Percentiles rank a stretch among this genome's conserved stretches.
phyloP scores from a whole-genome alignment of 441 rosid genomes.

The Populus hybrid region DNA sequence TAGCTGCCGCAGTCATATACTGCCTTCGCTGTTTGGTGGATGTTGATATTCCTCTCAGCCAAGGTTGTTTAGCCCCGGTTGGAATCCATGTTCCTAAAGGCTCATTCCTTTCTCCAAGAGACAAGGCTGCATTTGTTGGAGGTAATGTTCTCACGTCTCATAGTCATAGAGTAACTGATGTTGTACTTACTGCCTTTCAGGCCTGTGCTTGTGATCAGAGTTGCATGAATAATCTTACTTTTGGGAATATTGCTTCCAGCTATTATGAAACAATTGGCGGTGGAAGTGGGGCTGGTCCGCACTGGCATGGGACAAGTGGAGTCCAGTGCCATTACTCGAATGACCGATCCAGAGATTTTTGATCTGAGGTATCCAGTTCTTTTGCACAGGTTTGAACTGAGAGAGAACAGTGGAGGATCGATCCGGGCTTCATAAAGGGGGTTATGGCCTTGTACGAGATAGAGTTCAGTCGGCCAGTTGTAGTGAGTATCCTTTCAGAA shows the following conservation, averaged over 20 bases:
- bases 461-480: conserved; percentile 71
- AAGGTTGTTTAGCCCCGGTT: conserved; percentile 91
- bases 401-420: conserved; percentile 88
- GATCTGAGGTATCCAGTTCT: conserved; percentile 91
- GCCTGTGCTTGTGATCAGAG: conserved; percentile 97
- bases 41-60: conserved; percentile 89
- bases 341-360: conserved; percentile 97
- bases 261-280: no score
- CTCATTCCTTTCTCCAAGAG: conserved; percentile 89
- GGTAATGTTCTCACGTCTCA: conserved; percentile 94
- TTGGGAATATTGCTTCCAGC: no score
- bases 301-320: conserved; percentile 70
- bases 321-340: conserved; percentile 91
- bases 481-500: conserved; percentile 88
- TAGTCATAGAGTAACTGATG: conserved; percentile 87
- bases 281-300: no score
- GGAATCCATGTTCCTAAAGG: conserved; percentile 66
- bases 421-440: conserved; percentile 62
- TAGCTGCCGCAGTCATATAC: conserved; percentile 90
- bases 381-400: conserved; percentile 68
- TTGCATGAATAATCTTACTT: conserved; percentile 57
- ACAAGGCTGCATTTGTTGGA: conserved; percentile 92
- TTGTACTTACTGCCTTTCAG: conserved; percentile 74
- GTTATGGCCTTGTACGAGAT: conserved; percentile 87
- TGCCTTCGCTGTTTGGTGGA: conserved; percentile 84